Base-by-base conservation (phyloP, 805 yeast species). In the Hanseniaspora thailandica region DNA sequence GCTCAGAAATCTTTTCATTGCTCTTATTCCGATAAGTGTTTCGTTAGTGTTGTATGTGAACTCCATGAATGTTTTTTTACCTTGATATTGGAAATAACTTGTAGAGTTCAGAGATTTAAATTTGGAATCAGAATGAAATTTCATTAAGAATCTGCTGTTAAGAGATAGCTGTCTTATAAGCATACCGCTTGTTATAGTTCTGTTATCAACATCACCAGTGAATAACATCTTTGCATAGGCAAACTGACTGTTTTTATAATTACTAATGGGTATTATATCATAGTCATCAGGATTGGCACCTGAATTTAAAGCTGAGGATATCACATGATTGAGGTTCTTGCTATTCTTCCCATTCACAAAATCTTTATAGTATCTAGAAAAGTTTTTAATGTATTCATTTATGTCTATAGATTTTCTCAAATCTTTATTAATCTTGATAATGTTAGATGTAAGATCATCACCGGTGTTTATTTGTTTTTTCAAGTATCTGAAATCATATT, bases 141-240 rank as follows among this genome's bases (percentile, higher is more conserved):
- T 85, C 20, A 86, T 66, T 40, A 83, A 67, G 15, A 89, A 55
- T 61, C 86, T 96, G 1, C 85, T 72, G 25, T 71, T 69, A 5
- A 75, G 66, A 0, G 82, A 71, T 17, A 86, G 61, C 53, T 86
- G 70, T 57, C 83, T 78, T 39, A 87, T 78, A 7, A 81, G 58
- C 90, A 93, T 82, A 1, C 96, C 96, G 65, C 90, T 97, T 2
- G 93, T 68, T 7, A 84, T 81, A 17, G 86, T 81, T 43, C 47
- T 26, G n/a, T 35, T 35, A 5, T 43, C 33, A 3, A 10, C 20
- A 13, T 50, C 54, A 1, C 86, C 84, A 0, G 98, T 97, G 57
- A 90, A 80, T 61, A 82, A 85, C 80, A 93, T 77, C 57, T 90
- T 73, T 0, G 97, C 97, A 65, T 86, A 90, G 33, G 84, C 66